Evolutionary conservation across 805 yeast species (phyloP).

Genomic region (Clavispora carvajalis): DNA sequence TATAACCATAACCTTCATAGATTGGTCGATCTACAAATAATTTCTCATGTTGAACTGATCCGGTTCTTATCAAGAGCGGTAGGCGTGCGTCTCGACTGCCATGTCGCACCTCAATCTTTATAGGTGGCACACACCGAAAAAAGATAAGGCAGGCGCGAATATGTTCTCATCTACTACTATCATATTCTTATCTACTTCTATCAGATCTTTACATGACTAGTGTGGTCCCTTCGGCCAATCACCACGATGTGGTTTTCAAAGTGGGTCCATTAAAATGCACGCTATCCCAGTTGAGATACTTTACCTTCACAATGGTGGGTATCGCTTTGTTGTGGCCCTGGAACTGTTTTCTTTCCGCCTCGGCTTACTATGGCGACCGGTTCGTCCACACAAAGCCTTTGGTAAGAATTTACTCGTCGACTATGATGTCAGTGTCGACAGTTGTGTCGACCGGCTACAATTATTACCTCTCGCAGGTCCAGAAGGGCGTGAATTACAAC

Average conservation of each 20-base stretch:
- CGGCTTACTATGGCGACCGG: constrained; percentile 68
- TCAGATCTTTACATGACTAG: neutral
- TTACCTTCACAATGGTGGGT: constrained; percentile 65
- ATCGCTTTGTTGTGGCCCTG: constrained; percentile 91
- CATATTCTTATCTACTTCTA: neutral
- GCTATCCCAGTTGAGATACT: constrained; percentile 39
- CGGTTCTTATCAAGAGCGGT: too few species aligned
- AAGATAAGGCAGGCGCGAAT: neutral
- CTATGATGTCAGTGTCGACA: constrained; percentile 87
- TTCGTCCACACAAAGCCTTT: constrained; percentile 47
- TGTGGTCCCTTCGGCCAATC: neutral
- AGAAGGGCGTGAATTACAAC: constrained; percentile 53
- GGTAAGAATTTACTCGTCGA: constrained; percentile 62
- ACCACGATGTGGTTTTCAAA: constrained; percentile 19
- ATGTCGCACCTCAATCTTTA: too few species aligned
- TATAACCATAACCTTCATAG: too few species aligned
- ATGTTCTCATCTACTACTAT: neutral
- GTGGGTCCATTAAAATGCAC: constrained; percentile 7
- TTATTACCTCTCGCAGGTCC: constrained; percentile 59
- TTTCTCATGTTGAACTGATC: too few species aligned
- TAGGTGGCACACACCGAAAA: neutral
- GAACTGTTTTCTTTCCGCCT: constrained; percentile 81
- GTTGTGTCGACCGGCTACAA: constrained; percentile 57
- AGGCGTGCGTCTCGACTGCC: too few species aligned
- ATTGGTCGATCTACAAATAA: too few species aligned